Evolutionary conservation across 2,329 filamentous ascomycete species (phyloP).

Genomic region (Xylariaceae sp.): DNA sequence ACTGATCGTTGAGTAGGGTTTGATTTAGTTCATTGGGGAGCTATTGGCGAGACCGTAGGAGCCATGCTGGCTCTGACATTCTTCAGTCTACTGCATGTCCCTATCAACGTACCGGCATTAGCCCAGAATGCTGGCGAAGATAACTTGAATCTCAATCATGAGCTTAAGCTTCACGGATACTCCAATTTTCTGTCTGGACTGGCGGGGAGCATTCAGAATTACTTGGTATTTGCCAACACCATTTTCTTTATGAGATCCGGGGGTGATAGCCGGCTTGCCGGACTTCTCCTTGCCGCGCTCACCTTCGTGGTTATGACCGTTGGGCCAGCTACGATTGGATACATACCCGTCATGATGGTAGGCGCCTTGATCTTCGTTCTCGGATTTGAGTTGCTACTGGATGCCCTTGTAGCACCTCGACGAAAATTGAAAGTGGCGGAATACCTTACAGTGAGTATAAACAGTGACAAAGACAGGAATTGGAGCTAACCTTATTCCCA

Average conservation of each 20-base stretch:
- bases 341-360: constrained; percentile 94
- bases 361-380: constrained; percentile 92
- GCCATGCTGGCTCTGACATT: constrained; percentile 97
- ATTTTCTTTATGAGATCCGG: constrained; percentile 95
- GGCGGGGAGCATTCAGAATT: constrained; percentile 89
- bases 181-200: constrained; percentile 89
- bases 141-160: constrained; percentile 83
- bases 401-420: constrained; percentile 84
- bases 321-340: constrained; percentile 85
- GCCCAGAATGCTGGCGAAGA: constrained; percentile 90
- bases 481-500: constrained; percentile 30
- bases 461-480: background rate
- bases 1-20: constrained; percentile 57
- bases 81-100: constrained; percentile 94
- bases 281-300: constrained; percentile 74
- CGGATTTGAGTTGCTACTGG: constrained; percentile 84
- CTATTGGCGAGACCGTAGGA: constrained; percentile 77
- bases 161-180: constrained; percentile 86
- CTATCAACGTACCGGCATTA: constrained; percentile 93
- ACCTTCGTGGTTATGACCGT: constrained; percentile 81
- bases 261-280: constrained; percentile 80
- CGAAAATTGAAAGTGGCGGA: constrained; percentile 84
- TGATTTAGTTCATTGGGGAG: constrained; percentile 74
- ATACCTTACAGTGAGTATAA: constrained; percentile 70
- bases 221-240: constrained; percentile 95